Evolutionary conservation across 1,284 basidiomycete genomes (phyloP), one percentile per base, ranked within the genome.

Genomic region (Termitomyces sp.): DNA sequence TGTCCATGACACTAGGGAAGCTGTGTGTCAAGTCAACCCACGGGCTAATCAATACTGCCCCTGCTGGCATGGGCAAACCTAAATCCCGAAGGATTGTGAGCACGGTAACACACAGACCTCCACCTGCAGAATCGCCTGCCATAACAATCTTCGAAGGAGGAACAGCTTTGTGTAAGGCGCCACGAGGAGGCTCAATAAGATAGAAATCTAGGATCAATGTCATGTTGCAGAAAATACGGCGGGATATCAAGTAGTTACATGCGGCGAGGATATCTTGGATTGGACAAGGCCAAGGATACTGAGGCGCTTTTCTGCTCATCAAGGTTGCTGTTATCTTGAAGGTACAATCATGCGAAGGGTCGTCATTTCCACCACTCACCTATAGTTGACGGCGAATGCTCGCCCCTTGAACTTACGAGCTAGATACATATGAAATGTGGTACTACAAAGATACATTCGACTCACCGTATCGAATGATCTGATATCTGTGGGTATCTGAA

Each of bases 211-310:
- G 1, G 0, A 26, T 26, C 15, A 6, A 36, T 5, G 34, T 48
- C 31, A 36, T 6, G 15, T 19, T 13, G 30, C 2, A 12, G 13
- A 1, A n/a, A 15, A 36, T 48, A 36, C 19, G 21, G 2, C 31
- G 90, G 83, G 1, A 19, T 15, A 47, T 33, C 8, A 10, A 3
- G 28, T 38, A 36, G 73, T 45, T 63, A 82, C 83, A 93, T 0
- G 88, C 88, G 1, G 90, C 86, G 21, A 92, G 70, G 24, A 85
- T 84, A 65, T 93, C 90, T 61, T 91, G 88, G 3, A 94, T 66
- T 0, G 89, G 85, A 66, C 91, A 94, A 0, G 92, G 92, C 81
- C 90, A 94, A 1, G 92, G 92, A 61, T 91, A 92, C 67, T 92
- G 90, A 0, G 91, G 90, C 1, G 90, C 84, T 69, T 90, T 89